These are phyloP conservation scores for Pseudonitzschia multiseries DNA, from an alignment of 108 stramenopile species.

Conservation along the genomic window DNA sequence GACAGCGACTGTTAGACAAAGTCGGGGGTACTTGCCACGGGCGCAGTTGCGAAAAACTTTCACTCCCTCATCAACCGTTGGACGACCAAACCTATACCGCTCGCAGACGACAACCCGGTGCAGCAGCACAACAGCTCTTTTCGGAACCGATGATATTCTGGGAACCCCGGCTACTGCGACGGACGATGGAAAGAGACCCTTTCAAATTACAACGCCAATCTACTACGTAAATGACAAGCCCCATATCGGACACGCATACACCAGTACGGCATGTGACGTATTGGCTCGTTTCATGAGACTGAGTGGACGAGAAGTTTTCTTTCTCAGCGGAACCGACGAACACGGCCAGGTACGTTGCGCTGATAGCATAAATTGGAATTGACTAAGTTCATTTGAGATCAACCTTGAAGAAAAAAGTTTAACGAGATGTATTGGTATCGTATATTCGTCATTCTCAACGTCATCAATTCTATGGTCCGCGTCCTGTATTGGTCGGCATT, in stretches of 20 bases:
- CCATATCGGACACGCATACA: slow-evolving; percentile 99
- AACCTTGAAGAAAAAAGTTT: too few species aligned
- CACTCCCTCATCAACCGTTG: neutral
- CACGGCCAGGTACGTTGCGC: slow-evolving; percentile 81
- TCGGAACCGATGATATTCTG: slow-evolving; percentile 42
- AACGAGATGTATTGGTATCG: too few species aligned
- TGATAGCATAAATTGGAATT: neutral
- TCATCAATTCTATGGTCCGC: too few species aligned
- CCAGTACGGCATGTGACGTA: slow-evolving; percentile 92
- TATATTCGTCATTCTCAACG: too few species aligned
- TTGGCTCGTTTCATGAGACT: slow-evolving; percentile 95
- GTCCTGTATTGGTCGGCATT: neutral
- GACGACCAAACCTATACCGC: neutral
- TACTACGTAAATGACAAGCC: slow-evolving; percentile 99
- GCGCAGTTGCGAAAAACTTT: slow-evolving; percentile 8
- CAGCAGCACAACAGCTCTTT: neutral
- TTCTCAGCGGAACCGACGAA: slow-evolving; percentile 97
- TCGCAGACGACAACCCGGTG: neutral
- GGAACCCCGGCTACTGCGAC: slow-evolving; percentile 15
- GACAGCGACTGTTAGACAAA: neutral
- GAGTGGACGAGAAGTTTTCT: slow-evolving; percentile 87
- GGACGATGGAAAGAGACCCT: slow-evolving; percentile 78
- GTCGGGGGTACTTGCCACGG: neutral
- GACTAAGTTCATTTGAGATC: too few species aligned
- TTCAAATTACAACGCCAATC: slow-evolving; percentile 97